Conservation (phyloP, 2,329 filamentous ascomycete genomes). For the Calonectria henricotiae region DNA sequence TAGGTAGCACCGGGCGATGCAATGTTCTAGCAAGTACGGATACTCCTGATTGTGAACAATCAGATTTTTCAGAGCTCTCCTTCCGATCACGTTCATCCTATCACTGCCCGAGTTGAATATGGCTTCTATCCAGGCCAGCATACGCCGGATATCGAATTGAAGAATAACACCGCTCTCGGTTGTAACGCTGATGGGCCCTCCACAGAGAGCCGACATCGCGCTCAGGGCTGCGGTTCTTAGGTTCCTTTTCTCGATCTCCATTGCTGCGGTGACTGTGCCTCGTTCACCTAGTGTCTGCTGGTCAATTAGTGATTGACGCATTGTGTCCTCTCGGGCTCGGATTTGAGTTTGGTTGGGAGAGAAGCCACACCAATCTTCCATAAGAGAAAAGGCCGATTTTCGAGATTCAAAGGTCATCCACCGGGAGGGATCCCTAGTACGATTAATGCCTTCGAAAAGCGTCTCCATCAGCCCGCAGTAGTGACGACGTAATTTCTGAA, state of each 20-base stretch:
- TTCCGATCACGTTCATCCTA: conserved; percentile 90
- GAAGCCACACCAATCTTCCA: conserved; percentile 99
- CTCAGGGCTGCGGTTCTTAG: conserved; percentile 91
- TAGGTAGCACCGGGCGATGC: conserved; percentile 91
- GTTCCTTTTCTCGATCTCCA: conserved; percentile 97
- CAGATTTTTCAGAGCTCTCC: conserved; percentile 89
- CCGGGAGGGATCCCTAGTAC: conserved; percentile 85
- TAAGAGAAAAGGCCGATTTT: conserved; percentile 94
- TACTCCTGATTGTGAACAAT: conserved; percentile 93
- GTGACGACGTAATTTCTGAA: conserved; percentile 90
- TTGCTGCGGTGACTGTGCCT: conserved; percentile 86
- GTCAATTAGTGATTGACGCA: conserved; percentile 88
- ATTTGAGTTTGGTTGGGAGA: conserved; percentile 92
- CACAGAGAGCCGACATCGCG: conserved; percentile 95
- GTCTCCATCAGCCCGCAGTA: conserved; percentile 96
- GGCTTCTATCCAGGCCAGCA: conserved; percentile 95
- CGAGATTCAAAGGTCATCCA: conserved; percentile 99
- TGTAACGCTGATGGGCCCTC: conserved; percentile 86
- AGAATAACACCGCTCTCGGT: conserved; percentile 91
- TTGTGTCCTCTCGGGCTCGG: conserved; percentile 85
- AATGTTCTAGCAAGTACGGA: conserved; percentile 88
- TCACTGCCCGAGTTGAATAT: conserved; percentile 96
- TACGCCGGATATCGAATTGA: conserved; percentile 92
- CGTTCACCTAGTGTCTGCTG: conserved; percentile 84
- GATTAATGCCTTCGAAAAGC: conserved; percentile 91